Base-by-base conservation (phyloP, 371 early-diverging fungal genomes). In the Gilbertella persicaria region DNA sequence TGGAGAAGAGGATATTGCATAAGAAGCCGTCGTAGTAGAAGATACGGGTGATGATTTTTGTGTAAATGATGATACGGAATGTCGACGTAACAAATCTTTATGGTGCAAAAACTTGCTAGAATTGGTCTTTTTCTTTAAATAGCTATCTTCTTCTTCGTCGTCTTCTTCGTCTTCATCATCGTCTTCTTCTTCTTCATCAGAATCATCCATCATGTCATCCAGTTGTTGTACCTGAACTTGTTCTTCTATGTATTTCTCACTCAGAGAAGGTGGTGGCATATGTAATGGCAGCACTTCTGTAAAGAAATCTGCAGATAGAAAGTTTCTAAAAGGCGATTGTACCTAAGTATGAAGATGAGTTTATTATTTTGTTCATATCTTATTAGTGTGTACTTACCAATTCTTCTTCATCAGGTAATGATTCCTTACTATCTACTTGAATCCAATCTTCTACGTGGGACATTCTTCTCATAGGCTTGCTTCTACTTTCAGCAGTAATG, bases 391-490 rank as follows among this genome's bases (percentile, higher is more conserved):
- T 35, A 33, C 28, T 30, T 71, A 75, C 75, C 62, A 77, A 36
- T 50, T 77, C 78, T 24, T 73, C 74, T 67, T 77, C 78, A 55
- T 77, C 78, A 26, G 78, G 78, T 29, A 77, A 36, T 52, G 66
- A 65, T 53, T 77, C 78, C 62, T 77, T 77, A 58, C 78, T 77
- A 45, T 77, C 78, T 10, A 77, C 68, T 5, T 51, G 66, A 39
- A 77, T 60, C 78, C 78, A 77, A 39, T 77, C 64, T 50, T 77
- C 78, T 19, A 77, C 78, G 62, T 77, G 74, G 19, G 78, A 77
- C 72, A 77, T 71, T 50, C 30, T 24, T 50, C 43, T 10, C 36
- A 28, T 35, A 6, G n/a, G 36, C 4, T 17, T 24, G 24, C 17
- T 52, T 47, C 50, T 17, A 23, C 37, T 43, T 54, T 3, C 10